Evolutionary conservation across 768 basidiomycete species (phyloP).

Genomic region (Cubamyces lactineus): DNA sequence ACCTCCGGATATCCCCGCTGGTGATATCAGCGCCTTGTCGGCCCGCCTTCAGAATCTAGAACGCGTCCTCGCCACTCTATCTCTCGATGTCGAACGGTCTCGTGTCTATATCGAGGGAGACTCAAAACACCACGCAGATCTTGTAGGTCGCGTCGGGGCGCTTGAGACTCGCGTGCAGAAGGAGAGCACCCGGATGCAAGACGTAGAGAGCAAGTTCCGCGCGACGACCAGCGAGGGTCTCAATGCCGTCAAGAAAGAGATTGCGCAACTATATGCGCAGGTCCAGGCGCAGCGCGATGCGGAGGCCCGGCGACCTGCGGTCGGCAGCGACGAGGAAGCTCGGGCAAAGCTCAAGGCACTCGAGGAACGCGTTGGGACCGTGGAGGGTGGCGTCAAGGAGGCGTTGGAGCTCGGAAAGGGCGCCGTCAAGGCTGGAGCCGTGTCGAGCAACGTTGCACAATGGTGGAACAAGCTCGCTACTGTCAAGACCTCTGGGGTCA

Average conservation of each 20-base stretch:
- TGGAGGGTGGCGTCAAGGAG: constrained; percentile 71
- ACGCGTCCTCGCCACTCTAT: constrained; percentile 60
- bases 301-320: constrained; percentile 27
- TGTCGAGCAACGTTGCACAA: constrained; percentile 45
- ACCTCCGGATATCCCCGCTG: constrained; percentile 60
- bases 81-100: constrained; percentile 54
- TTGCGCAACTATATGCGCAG: constrained; percentile 55
- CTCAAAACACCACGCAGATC: constrained; percentile 50
- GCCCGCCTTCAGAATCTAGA: constrained; percentile 67
- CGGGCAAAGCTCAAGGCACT: constrained; percentile 54
- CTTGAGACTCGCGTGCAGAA: constrained; percentile 59
- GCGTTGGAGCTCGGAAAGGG: constrained; percentile 69
- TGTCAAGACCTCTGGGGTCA: constrained; percentile 36
- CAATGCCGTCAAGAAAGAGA: constrained; percentile 54
- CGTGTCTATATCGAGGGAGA: constrained; percentile 58
- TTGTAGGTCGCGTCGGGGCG: constrained; percentile 54
- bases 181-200: constrained; percentile 49
- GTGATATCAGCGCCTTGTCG: constrained; percentile 68
- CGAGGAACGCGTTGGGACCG: constrained; percentile 62
- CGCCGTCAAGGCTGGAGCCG: constrained; percentile 40
- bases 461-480: constrained; percentile 76
- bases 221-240: constrained; percentile 46
- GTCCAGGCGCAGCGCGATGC: constrained; percentile 33
- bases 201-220: constrained; percentile 55
- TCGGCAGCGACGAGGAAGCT: constrained; percentile 57